These are phyloP conservation scores for Opeltia flavorubescens DNA, from an alignment of 495 filamentous ascomycete genomes.

Conservation along the genomic window DNA sequence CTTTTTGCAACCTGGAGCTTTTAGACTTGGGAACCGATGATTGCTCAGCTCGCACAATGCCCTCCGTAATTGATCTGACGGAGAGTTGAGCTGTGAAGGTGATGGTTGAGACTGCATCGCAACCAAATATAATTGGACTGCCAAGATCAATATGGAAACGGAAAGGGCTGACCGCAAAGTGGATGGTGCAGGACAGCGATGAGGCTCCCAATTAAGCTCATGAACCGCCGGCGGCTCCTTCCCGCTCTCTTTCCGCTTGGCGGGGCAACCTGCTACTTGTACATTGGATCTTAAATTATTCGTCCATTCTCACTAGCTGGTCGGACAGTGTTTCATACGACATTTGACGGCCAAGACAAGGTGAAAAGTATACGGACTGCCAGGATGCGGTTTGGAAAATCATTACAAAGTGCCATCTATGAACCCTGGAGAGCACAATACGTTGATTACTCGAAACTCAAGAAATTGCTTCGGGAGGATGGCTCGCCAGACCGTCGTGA, in stretches of 20 bases:
- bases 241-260: no score
- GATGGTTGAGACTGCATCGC: no score
- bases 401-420: constrained; percentile 64
- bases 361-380: constrained; percentile 8
- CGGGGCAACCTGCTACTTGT: no score
- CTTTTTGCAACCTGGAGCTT: constrained; percentile 46
- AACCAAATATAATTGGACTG: no score
- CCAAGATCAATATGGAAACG: no score
- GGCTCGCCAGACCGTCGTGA: constrained; percentile 12
- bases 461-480: constrained; percentile 71
- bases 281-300: no score
- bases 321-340: background rate
- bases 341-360: no score
- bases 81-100: no score
- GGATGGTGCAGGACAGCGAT: no score
- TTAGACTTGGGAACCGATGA: constrained; percentile 38
- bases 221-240: no score
- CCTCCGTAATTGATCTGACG: background rate
- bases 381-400: constrained; percentile 85
- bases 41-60: background rate
- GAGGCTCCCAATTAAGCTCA: no score
- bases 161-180: no score
- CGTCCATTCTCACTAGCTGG: background rate
- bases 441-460: constrained; percentile 89
- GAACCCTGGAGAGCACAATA: constrained; percentile 85